A percentile compares a stretch with the other conserved stretches of the same genome.
Evolutionary conservation across 768 basidiomycete species (phyloP).

Genomic region (Suillus occidentalis): DNA sequence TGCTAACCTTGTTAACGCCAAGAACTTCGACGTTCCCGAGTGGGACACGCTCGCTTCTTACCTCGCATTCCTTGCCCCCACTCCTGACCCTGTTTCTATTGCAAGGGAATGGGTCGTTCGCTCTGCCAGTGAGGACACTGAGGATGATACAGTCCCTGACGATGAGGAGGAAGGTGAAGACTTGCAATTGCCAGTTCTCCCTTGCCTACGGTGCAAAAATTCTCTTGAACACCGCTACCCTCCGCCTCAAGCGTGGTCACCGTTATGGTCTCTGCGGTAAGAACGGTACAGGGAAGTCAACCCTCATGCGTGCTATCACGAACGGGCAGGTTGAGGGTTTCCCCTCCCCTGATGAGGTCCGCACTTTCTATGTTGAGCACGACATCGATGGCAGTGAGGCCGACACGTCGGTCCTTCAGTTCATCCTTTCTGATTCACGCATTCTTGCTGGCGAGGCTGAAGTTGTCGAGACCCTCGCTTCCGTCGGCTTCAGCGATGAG

Average conservation of each 20-base stretch:
- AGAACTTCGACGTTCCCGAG: slow-evolving; percentile 88
- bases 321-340: slow-evolving; percentile 98
- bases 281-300: slow-evolving; percentile 98
- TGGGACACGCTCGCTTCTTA: slow-evolving; percentile 85
- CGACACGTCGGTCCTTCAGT: slow-evolving; percentile 85
- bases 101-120: slow-evolving; percentile 87
- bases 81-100: slow-evolving; percentile 66
- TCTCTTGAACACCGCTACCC: slow-evolving; percentile 91
- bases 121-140: slow-evolving; percentile 76
- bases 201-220: slow-evolving; percentile 99
- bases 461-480: slow-evolving; percentile 75
- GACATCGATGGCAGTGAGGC: slow-evolving; percentile 97
- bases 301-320: slow-evolving; percentile 90
- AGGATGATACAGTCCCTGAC: slow-evolving; percentile 65
- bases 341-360: slow-evolving; percentile 95
- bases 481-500: slow-evolving; percentile 89
- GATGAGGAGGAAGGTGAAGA: slow-evolving; percentile 99
- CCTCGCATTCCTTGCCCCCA: slow-evolving; percentile 63
- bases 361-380: slow-evolving; percentile 99
- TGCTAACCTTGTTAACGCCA: slow-evolving; percentile 81
- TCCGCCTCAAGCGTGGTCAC: slow-evolving; percentile 97
- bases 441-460: slow-evolving; percentile 70
- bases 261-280: slow-evolving; percentile 98
- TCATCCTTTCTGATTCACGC: slow-evolving; percentile 85
- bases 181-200: slow-evolving; percentile 98